Evolutionary conservation across 208 protist genomes (phyloP), one percentile per base, ranked within the genome.

Genomic region (Trypanosoma congolense): DNA sequence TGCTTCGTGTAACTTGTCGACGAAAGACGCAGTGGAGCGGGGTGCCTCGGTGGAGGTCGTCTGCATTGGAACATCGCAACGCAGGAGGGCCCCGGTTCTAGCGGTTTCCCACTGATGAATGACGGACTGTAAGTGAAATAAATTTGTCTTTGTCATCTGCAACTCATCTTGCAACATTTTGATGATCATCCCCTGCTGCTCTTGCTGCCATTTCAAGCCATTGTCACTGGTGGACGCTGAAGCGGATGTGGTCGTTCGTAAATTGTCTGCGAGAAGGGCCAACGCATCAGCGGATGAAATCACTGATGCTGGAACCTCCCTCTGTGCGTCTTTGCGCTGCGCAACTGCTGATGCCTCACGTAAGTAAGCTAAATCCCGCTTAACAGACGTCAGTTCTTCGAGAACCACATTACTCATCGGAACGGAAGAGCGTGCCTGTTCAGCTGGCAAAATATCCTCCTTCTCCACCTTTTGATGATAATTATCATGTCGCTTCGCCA

Each of bases 401-500:
- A 25, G 10, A 10, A 70, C 6, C 19, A 31, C 5, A 14, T 38
- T 9, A 16, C 6, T 55, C 28, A 3, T n/a, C 4, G 47, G 2
- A 3, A 1, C 26, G 22, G 14, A 2, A 24, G 9, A 12, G 9
- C 21, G 38, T 46, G 4, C 18, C 31, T 42, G 9, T 24, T 50
- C 54, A 2, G 49, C 49, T 1, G 9, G 38, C 30, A 51, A 51
- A n/a, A 56, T 59, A 1, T 64, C 56, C 4, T 69, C 65, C 2
- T 56, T 51, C 1, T 75, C 69, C 0, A 75, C 65, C 47, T 80
- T 70, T 5, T 56, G 69, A 25, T 73, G 77, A 2, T 67, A 55
- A 12, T 66, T 67, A 22, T 71, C 75, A 53, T 91, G 80, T 0
- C 80, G 79, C 56, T 91, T 91, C 4, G 63, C 46, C 25, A 78